Conservation (phyloP, 1,139 yeast species). For the Taiozyma onychis region DNA sequence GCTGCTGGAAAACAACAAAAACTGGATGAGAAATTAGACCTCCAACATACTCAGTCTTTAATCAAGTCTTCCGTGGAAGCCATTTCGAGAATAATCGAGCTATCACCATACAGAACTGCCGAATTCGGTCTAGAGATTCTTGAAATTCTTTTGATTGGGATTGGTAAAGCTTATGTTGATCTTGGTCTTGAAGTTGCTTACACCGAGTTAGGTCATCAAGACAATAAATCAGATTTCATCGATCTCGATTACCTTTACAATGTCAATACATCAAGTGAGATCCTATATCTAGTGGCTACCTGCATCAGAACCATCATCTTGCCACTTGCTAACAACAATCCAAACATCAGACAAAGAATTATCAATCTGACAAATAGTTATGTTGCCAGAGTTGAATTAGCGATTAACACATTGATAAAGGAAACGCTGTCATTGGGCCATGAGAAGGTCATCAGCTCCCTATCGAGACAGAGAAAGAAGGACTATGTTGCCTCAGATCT, state of each 20-base stretch:
- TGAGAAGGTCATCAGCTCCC: conserved; percentile 41
- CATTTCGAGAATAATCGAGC: conserved; percentile 70
- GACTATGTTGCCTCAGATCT: conserved; percentile 51
- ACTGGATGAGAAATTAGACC: conserved; percentile 29
- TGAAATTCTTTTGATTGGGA: conserved; percentile 60
- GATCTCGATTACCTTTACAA: conserved; percentile 44
- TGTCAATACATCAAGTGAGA: conserved; percentile 54
- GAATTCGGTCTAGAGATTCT: conserved; percentile 62
- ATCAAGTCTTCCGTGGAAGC: conserved; percentile 75
- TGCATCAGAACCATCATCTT: conserved; percentile 66
- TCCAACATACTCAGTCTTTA: conserved; percentile 54
- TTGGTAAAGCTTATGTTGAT: conserved; percentile 72
- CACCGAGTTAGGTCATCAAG: conserved; percentile 33
- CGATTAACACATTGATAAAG: conserved; percentile 59
- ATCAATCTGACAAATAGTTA: conserved; percentile 62
- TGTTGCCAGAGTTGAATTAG: conserved; percentile 60
- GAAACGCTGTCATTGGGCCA: conserved; percentile 49
- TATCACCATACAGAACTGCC: conserved; percentile 59
- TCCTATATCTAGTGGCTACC: conserved; percentile 62
- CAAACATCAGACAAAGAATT: conserved; percentile 57
- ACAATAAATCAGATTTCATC: conserved; percentile 28
- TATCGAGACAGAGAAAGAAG: conserved; percentile 58
- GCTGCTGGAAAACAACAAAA: conserved; percentile 7
- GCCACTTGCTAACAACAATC: conserved; percentile 63
- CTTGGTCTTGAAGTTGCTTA: conserved; percentile 71